Percentiles rank a stretch among this genome's conserved stretches.
phyloP scores from a whole-genome alignment of 345 rosid genomes.

The Dimocarpus longan region DNA sequence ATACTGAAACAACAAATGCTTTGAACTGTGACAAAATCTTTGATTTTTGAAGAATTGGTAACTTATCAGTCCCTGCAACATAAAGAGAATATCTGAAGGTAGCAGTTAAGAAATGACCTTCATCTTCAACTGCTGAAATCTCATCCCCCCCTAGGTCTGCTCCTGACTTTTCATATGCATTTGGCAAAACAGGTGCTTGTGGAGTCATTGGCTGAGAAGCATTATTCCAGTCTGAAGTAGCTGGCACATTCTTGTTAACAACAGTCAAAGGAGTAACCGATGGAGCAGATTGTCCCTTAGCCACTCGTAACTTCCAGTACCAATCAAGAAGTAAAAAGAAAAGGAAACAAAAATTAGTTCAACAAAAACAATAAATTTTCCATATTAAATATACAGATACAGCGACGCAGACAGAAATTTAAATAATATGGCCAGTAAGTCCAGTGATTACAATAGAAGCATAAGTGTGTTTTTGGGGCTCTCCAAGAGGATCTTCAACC shows the following conservation, averaged over 20 bases:
- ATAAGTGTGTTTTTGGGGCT: constrained; percentile 64
- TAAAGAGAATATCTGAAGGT: background rate
- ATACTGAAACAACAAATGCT: background rate
- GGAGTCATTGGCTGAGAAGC: constrained; percentile 36
- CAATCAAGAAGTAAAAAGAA: constrained; percentile 13
- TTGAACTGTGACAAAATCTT: background rate
- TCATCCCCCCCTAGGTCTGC: constrained; percentile 45
- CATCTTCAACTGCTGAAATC: constrained; percentile 44
- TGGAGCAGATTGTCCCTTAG: constrained; percentile 51
- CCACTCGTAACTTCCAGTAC: constrained; percentile 49
- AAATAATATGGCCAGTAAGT: constrained; percentile 5
- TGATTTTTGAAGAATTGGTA: background rate
- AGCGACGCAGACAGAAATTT: background rate
- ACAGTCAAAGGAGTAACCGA: constrained; percentile 40
- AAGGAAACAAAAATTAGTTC: background rate
- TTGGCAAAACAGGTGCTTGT: constrained; percentile 32
- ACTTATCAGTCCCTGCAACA: background rate
- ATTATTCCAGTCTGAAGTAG: constrained; percentile 49
- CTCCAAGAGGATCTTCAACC: constrained; percentile 52
- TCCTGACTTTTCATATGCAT: constrained; percentile 40
- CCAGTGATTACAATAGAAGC: constrained; percentile 69
- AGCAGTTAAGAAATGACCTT: constrained; percentile 40
- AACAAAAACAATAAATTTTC: background rate
- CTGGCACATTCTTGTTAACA: constrained; percentile 33
- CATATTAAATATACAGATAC: background rate